Conservation (phyloP, 306 rosid species). For the Ziziphus jujuba region DNA sequence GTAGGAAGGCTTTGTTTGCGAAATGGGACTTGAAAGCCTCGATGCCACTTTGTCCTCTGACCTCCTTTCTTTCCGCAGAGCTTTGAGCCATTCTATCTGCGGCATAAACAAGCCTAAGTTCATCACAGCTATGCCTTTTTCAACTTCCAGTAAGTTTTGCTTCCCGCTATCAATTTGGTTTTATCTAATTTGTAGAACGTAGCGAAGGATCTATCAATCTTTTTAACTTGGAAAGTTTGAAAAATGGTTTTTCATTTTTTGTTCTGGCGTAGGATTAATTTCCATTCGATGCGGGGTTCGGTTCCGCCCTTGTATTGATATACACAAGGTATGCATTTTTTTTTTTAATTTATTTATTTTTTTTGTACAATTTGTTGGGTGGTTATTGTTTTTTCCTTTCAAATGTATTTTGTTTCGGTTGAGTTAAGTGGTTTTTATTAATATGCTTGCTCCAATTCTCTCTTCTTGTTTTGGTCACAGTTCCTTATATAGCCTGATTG, state of each 20-base stretch:
- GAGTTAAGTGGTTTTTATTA: too few relatives aligned
- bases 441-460: too few relatives aligned
- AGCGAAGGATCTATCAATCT: neutral
- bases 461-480: too few relatives aligned
- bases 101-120: constrained; percentile 14
- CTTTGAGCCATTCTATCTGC: constrained; percentile 20
- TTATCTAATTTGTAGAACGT: neutral
- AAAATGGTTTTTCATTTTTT: neutral
- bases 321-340: constrained; percentile 61
- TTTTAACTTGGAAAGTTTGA: neutral
- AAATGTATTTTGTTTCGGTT: neutral
- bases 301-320: constrained; percentile 86
- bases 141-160: constrained; percentile 38
- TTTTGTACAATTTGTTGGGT: neutral
- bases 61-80: constrained; percentile 5
- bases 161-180: neutral
- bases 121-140: constrained; percentile 20
- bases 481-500: too few relatives aligned
- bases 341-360: neutral
- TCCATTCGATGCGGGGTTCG: constrained; percentile 55
- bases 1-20: too few relatives aligned
- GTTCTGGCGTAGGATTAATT: constrained; percentile 24
- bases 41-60: constrained; percentile 19
- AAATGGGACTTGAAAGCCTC: constrained; percentile 34
- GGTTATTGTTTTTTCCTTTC: neutral